These are phyloP conservation scores for Fusarium sublunatum DNA, from an alignment of 2,329 filamentous ascomycete genomes.

Conservation along the genomic window DNA sequence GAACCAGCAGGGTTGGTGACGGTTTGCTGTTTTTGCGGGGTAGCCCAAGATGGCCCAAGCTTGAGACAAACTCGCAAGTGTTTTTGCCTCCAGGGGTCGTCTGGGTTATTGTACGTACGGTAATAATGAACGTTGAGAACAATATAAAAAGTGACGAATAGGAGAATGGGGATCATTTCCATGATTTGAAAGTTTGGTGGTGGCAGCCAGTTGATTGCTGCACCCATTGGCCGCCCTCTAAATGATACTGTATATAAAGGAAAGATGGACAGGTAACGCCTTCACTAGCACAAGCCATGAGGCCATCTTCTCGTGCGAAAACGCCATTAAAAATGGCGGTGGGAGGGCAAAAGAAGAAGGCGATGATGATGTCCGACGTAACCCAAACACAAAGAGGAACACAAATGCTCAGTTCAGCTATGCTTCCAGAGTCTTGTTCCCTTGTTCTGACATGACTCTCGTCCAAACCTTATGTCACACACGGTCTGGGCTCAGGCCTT, in stretches of 20 bases:
- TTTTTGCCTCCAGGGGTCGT: constrained; percentile 19
- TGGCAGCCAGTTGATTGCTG: constrained; percentile 13
- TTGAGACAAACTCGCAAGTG: constrained; percentile 16
- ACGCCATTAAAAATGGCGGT: constrained; percentile 22
- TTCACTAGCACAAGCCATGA: constrained; percentile 21
- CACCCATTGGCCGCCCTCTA: constrained; percentile 2
- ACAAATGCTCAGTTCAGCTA: constrained; percentile 11
- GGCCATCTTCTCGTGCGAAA: constrained; percentile 20
- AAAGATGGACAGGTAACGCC: not conserved
- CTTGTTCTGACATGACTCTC: constrained; percentile 35
- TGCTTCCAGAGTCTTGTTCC: not conserved
- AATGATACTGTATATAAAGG: not conserved
- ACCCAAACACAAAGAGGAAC: constrained; percentile 13
- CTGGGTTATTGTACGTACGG: constrained; percentile 2
- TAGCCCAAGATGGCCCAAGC: constrained; percentile 18
- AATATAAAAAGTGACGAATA: constrained; percentile 9
- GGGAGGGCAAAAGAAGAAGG: constrained; percentile 12
- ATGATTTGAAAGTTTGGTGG: no score
- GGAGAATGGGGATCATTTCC: not conserved
- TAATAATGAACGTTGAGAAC: constrained; percentile 1
- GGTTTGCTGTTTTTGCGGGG: constrained; percentile 40
- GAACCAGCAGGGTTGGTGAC: constrained; percentile 13
- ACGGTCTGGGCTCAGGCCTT: constrained; percentile 12
- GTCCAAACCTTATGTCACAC: constrained; percentile 29
- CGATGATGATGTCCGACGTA: constrained; percentile 31